phyloP scores from a whole-genome alignment of 2,329 filamentous ascomycete species.

The Sporothrix pallida region DNA sequence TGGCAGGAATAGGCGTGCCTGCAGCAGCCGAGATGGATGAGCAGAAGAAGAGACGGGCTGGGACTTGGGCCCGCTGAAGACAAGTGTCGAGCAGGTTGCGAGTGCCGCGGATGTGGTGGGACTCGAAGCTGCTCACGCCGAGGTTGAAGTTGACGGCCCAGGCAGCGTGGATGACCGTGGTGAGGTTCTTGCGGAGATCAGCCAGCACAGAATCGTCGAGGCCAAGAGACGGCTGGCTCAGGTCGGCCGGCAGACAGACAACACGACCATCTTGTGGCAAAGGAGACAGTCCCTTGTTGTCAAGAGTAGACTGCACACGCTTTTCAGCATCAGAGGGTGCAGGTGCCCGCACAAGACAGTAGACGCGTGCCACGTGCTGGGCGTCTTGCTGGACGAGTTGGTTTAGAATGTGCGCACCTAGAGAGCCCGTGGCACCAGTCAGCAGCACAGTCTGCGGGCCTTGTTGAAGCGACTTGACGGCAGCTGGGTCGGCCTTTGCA shows the following conservation, averaged over 20 bases:
- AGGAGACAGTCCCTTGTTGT: conserved; percentile 30
- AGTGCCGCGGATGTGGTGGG: conserved; percentile 52
- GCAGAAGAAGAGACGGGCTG: conserved; percentile 50
- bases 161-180: conserved; percentile 55
- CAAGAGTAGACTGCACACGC: conserved; percentile 36
- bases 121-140: conserved; percentile 55
- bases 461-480: no score
- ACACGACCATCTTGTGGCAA: conserved; percentile 40
- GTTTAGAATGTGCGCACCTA: conserved; percentile 65
- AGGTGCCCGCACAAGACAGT: conserved; percentile 58
- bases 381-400: conserved; percentile 59
- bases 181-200: conserved; percentile 37
- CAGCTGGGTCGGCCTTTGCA: background rate
- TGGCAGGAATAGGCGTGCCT: conserved; percentile 47
- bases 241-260: conserved; percentile 48
- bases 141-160: conserved; percentile 64
- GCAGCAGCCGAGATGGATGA: conserved; percentile 53
- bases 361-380: conserved; percentile 59
- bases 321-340: conserved; percentile 38
- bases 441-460: conserved; percentile 19
- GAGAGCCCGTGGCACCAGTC: conserved; percentile 65
- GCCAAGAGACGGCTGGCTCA: conserved; percentile 43
- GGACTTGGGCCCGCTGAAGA: conserved; percentile 41
- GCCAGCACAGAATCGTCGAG: conserved; percentile 40
- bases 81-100: conserved; percentile 50